phyloP scores from a whole-genome alignment of 768 basidiomycete genomes.

The Ramaria rubella region DNA sequence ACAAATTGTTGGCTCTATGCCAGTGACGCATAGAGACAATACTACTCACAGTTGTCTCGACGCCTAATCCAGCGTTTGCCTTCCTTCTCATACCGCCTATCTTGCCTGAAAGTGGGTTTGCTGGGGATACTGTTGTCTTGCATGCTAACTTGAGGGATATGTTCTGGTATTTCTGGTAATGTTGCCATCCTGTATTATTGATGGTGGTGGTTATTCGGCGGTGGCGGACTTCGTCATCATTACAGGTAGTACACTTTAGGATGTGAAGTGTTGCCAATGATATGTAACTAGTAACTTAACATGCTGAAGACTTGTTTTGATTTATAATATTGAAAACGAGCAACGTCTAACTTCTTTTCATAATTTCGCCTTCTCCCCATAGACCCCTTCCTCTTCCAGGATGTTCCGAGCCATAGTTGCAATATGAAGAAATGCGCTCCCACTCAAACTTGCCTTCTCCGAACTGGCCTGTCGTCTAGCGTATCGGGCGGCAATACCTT shows the following conservation, averaged over 20 bases:
- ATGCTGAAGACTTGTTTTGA: no score
- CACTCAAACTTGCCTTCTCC: constrained; percentile 53
- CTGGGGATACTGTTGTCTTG: not conserved
- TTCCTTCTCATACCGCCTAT: constrained; percentile 51
- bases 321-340: no score
- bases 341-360: no score
- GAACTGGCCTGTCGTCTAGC: constrained; percentile 87
- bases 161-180: not conserved
- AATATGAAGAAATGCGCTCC: constrained; percentile 46
- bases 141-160: not conserved
- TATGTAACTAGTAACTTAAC: no score
- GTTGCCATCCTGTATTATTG: no score
- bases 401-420: constrained; percentile 57
- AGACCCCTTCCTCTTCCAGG: constrained; percentile 34
- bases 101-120: constrained; percentile 13
- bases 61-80: constrained; percentile 74
- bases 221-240: no score
- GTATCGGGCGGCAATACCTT: constrained; percentile 85
- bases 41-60: constrained; percentile 65
- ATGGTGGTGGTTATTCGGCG: no score
- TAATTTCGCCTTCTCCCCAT: not conserved
- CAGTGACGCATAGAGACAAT: not conserved
- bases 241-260: no score
- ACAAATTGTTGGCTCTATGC: not conserved
- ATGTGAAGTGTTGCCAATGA: no score